Evolutionary conservation across 768 basidiomycete species (phyloP), one percentile per base, ranked within the genome.

Genomic region (Kwoniella europaea): DNA sequence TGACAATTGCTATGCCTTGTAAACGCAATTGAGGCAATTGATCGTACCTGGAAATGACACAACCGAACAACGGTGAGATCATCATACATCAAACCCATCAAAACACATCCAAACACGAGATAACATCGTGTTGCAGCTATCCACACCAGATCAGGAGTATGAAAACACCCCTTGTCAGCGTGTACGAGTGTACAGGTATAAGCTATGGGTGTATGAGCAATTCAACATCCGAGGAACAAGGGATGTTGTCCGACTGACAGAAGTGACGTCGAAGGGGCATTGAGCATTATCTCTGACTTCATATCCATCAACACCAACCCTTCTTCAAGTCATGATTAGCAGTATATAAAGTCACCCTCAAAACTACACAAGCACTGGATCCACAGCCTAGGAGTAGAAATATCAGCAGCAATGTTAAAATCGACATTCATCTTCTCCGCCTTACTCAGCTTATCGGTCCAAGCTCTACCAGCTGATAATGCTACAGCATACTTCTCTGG

Each of bases 401-500:
- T 50, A 13, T 18, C 46, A 50, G 13, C 18, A 50, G 46, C 46
- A 16, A 50, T 50, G 46, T 15, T 50, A 6, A 15, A 13, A 13
- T 18, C 46, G 18, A 50, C 18, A 35, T 24, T 60, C 16, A 7
- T n/a, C 42, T 4, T 43, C 59, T 6, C 59, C 41, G 12, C 57
- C 46, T 18, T 58, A 12, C 57, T 58, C 24, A n/a, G 12, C 57
- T 5, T 58, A 27, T 15, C 12, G 10, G 42, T 61, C n/a, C 7
- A 16, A 4, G 56, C 53, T 67, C 68, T 61, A 9, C 68, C 68
- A 50, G 35, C 61, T 12, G 44, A 57, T 29, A 63, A 54, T n/a
- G 13, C 68, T 10, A 59, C 60, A n/a, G 53, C 55, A 13, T 69
- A 69, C 52, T 69, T 63, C 42, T 20, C 44, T 9, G 68, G 62